phyloP scores from a whole-genome alignment of 2,329 filamentous ascomycete species.

The Gnomoniopsis sp. region DNA sequence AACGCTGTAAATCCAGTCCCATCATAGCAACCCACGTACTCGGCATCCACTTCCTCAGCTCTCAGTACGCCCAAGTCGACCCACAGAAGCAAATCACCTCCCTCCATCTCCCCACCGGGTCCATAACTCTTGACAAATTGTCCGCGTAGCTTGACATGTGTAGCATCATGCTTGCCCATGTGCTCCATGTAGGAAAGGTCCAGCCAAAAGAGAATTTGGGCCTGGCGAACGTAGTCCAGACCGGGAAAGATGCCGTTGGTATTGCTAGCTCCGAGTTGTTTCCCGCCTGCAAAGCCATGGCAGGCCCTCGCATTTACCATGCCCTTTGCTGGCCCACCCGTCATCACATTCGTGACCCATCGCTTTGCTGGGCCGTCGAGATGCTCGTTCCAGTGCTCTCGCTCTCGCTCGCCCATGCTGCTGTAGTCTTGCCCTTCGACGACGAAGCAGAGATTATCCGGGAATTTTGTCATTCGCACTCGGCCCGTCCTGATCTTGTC shows the following conservation, averaged over 20 bases:
- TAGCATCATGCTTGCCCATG: neutral
- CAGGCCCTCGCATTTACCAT: neutral
- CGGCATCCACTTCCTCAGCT: neutral
- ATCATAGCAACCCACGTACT: conserved; percentile 3
- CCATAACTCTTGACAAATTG: neutral
- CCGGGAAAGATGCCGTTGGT: neutral
- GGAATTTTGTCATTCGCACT: neutral
- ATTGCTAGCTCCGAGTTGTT: neutral
- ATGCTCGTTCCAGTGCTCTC: neutral
- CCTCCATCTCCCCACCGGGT: neutral
- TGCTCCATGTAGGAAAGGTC: neutral
- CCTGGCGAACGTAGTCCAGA: neutral
- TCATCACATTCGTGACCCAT: neutral
- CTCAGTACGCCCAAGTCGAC: neutral
- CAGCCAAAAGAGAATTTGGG: neutral
- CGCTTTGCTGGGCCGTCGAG: neutral
- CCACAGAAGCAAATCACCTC: neutral
- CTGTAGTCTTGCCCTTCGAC: neutral
- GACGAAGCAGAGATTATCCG: neutral
- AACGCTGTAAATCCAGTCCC: neutral
- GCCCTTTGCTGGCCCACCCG: neutral
- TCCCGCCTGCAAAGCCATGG: neutral
- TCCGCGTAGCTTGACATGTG: neutral
- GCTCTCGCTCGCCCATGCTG: neutral
- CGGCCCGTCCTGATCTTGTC: neutral